phyloP scores from a whole-genome alignment of 169 alveolate species.

The Plasmodium sp. region DNA sequence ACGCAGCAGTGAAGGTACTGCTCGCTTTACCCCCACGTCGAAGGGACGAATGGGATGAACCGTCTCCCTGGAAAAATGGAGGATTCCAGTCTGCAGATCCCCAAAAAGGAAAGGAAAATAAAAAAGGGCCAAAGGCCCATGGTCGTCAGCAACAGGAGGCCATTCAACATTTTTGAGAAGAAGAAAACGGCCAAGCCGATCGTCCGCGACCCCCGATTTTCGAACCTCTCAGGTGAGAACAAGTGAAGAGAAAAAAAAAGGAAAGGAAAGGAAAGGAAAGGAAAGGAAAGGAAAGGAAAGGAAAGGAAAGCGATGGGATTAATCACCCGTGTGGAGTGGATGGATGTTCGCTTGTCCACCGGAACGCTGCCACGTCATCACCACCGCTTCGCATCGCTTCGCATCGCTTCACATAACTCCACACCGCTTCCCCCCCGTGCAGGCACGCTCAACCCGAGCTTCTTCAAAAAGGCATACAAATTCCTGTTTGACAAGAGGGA shows the following conservation, averaged over 20 bases:
- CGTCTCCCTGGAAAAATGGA: neutral
- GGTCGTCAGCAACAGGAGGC: conserved; percentile 57
- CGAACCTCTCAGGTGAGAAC: conserved; percentile 38
- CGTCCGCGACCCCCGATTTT: conserved; percentile 60
- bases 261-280: neutral
- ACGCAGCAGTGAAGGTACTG: neutral
- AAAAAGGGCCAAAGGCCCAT: conserved; percentile 51
- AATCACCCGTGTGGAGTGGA: neutral
- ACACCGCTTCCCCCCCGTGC: neutral
- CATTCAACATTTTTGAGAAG: conserved; percentile 43
- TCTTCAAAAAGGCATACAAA: conserved; percentile 54
- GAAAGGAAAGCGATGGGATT: neutral
- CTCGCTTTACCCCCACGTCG: neutral
- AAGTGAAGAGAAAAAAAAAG: neutral
- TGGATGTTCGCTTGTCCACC: neutral
- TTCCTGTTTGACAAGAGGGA: conserved; percentile 41
- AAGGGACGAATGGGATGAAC: neutral
- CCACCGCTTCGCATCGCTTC: neutral
- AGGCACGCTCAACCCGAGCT: conserved; percentile 50
- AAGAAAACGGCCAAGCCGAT: conserved; percentile 27
- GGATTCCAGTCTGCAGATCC: neutral
- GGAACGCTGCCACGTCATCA: neutral
- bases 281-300: neutral
- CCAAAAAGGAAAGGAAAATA: conserved; percentile 20
- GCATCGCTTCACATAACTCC: neutral